Evolutionary conservation across 73 alveolate species (phyloP), one percentile per base, ranked within the genome.

Genomic region (Urostyla sp.): DNA sequence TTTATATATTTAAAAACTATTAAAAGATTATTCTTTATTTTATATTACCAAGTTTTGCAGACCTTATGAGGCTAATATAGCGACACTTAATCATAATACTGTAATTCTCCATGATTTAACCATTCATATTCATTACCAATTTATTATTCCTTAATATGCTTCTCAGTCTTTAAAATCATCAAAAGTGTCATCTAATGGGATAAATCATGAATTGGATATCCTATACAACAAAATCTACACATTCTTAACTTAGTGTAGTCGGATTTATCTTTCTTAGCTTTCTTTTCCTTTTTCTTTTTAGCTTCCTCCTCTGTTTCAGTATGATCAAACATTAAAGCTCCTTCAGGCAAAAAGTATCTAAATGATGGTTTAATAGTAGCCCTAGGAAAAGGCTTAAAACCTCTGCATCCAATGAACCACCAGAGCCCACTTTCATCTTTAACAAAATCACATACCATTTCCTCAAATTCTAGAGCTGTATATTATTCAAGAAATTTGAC

Each of bases 391-490:
- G 23, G 31, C 35, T 44, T 60, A 74, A 52, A 74, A 7, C 82
- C 80, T 60, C 72, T 76, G 44, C 72, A 67, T 15, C 84, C 84
- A 35, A 84, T 69, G 73, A 88, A 83, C 95, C 95, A 88, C 95
- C 95, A 88, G 13, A 88, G 58, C 15, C 91, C 92, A 60, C 84
- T 66, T 53, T 88, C 90, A 74, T 88, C 95, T 40, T 96, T 96
- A 18, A 94, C 88, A 59, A 96, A 96, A 83, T 96, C 99, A 18
- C 98, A 94, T 0, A 95, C 98, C 75, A 96, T 56, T 77, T 96
- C 98, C 59, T 85, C 95, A 57, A 96, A 85, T 40, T 83, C 89
- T 15, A 90, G 81, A 46, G 91, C 95, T 26, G 94, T 63, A 61
- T 79, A 89, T 11, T 82, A 54, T 81, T 95, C 98, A 58, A 95